Evolutionary conservation across 2,329 filamentous ascomycete genomes (phyloP), one percentile per base, ranked within the genome.

Genomic region (Sclerotinia subarctica): DNA sequence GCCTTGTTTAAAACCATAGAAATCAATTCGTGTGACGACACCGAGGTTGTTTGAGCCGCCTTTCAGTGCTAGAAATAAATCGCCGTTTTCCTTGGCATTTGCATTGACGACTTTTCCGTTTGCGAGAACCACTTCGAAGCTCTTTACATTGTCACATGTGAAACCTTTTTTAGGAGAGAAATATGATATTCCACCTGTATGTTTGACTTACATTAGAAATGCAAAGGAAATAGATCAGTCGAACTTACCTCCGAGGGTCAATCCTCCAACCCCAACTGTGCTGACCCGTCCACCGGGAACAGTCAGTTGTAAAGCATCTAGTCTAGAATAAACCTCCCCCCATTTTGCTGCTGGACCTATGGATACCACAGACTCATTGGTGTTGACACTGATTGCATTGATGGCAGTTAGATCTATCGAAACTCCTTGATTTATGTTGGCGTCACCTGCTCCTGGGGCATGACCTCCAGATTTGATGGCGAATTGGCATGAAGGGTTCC

Each of bases 41-140:
- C 84, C 85, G 69, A 83, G 86, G 73, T 85, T 86, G 74, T 82
- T 85, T n/a, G 83, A 81, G 26, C 86, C 86, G 7, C 85, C 86
- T 65, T 82, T 82, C 4, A 88, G 79, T 0, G 82, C 84, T 71
- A 78, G 78, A 76, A 79, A 86, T 8, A 88, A 77, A 66, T 87
- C 84, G 0, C 79, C 67, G 69, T 87, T 77, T 82, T 2, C 15
- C 24, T 26, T 42, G 5, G 47, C 60, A 42, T 64, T 64, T 2
- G 81, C 85, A 3, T 79, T 81, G 49, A 84, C 76, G 54, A 86
- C 79, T 5, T 77, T 74, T 8, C 84, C 82, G 69, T 82, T 80
- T 11, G 82, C 81, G 0, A 86, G 78, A 5, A 88, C 84, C 46
- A 88, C 78, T 72, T 86, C 81, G 69, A 77, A 84, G 68, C 81